phyloP scores from a whole-genome alignment of 2,329 filamentous ascomycete species.

The Colletotrichum destructivum region DNA sequence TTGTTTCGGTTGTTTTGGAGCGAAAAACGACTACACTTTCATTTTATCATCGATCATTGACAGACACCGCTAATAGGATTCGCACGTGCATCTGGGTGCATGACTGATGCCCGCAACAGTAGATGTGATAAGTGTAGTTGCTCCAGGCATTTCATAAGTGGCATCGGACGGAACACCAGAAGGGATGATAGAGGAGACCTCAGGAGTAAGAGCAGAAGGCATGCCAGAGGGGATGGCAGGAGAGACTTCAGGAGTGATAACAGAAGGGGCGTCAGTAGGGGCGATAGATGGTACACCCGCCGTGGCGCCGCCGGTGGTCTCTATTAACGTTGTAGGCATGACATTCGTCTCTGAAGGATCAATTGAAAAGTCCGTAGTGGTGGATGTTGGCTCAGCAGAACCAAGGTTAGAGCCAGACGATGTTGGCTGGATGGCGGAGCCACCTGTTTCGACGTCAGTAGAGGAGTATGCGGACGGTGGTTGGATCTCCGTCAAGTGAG shows the following conservation, averaged over 20 bases:
- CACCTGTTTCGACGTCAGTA: not conserved
- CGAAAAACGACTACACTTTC: not conserved
- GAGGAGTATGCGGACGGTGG: not conserved
- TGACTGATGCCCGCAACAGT: not conserved
- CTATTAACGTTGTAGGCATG: not conserved
- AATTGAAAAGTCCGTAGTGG: not conserved
- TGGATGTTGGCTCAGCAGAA: not conserved
- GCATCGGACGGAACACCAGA: not conserved
- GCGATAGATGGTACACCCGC: not conserved
- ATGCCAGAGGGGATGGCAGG: not conserved
- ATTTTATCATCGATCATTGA: not conserved
- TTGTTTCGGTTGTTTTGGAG: not conserved
- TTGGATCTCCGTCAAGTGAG: not conserved
- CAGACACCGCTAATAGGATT: not conserved
- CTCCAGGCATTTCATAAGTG: not conserved
- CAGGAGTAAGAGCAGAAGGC: not conserved
- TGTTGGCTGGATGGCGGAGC: not conserved
- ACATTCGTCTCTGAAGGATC: not conserved
- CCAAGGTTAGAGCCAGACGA: not conserved
- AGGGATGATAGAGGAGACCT: not conserved
- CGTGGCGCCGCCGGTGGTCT: not conserved
- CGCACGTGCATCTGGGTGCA: conserved; percentile 3
- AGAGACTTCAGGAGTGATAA: not conserved
- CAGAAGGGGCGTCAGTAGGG: not conserved
- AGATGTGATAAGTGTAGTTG: conserved; percentile 1